phyloP scores from a whole-genome alignment of 345 rosid genomes.

The Angophora floribunda region DNA sequence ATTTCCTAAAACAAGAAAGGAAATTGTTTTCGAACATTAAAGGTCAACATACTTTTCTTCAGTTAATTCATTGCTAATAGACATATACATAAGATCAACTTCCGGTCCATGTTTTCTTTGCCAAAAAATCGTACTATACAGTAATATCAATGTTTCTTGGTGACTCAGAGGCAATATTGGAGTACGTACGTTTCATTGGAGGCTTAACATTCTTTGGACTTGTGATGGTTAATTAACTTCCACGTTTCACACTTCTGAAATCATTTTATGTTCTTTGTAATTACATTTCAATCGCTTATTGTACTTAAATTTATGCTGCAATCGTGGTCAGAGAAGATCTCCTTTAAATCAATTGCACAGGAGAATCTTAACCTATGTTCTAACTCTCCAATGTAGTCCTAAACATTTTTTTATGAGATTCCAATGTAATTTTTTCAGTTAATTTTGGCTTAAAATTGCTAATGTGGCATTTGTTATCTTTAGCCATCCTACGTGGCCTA shows the following conservation, averaged over 20 bases:
- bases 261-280: neutral
- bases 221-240: neutral
- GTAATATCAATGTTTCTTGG: neutral
- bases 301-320: neutral
- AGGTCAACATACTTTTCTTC: neutral
- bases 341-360: neutral
- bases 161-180: neutral
- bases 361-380: neutral
- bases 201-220: neutral
- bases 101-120: neutral
- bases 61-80: neutral
- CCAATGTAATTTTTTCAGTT: too few relatives aligned
- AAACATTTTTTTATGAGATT: too few relatives aligned
- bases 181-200: neutral
- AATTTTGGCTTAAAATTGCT: neutral
- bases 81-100: neutral
- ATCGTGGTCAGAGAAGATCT: neutral
- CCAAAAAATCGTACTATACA: neutral
- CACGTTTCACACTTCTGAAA: neutral
- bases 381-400: neutral
- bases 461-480: neutral
- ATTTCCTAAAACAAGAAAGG: neutral
- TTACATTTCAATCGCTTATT: neutral
- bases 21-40: too few relatives aligned
- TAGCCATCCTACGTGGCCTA: rapidly evolving